A percentile compares a stretch with the other conserved stretches of the same genome.
Conservation (phyloP, 495 filamentous ascomycete genomes). For the Cercophora scortea region DNA sequence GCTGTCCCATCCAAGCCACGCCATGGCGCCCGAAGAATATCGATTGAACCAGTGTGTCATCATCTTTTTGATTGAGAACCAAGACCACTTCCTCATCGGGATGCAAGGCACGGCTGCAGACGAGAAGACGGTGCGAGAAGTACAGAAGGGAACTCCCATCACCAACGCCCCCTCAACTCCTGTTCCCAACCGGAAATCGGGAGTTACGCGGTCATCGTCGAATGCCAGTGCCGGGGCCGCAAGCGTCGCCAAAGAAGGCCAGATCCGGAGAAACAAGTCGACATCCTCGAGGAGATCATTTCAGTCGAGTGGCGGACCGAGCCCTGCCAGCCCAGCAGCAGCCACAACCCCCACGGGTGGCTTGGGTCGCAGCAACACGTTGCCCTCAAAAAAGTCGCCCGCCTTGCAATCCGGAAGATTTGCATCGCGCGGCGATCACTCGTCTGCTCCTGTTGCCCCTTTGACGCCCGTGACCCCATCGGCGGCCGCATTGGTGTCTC, state of each 20-base stretch:
- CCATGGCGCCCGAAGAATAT: constrained; percentile 92
- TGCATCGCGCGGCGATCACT: constrained; percentile 24
- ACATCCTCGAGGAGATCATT: constrained; percentile 59
- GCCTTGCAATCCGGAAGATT: constrained; percentile 49
- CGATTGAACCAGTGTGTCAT: constrained; percentile 93
- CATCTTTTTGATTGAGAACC: constrained; percentile 96
- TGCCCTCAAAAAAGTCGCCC: constrained; percentile 89
- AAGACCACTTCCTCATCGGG: constrained; percentile 83
- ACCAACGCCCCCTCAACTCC: constrained; percentile 45
- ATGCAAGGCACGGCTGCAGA: constrained; percentile 91
- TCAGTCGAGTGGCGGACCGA: constrained; percentile 59
- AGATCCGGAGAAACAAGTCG: constrained; percentile 78
- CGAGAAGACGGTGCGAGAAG: constrained; percentile 77
- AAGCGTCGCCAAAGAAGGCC: constrained; percentile 71
- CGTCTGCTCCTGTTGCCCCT: constrained; percentile 23
- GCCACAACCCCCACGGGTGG: constrained; percentile 47
- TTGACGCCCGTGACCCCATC: constrained; percentile 19
- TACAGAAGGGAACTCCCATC: constrained; percentile 59
- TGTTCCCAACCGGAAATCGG: constrained; percentile 32
- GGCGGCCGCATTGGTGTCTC: constrained; percentile 6
- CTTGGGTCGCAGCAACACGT: constrained; percentile 84
- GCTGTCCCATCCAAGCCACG: constrained; percentile 86
- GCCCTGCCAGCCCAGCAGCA: constrained; percentile 61
- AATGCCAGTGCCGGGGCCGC: constrained; percentile 82
- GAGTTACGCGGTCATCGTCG: constrained; percentile 68